phyloP scores from a whole-genome alignment of 176 grass and related monocot species.

The Metroxylon sagu region DNA sequence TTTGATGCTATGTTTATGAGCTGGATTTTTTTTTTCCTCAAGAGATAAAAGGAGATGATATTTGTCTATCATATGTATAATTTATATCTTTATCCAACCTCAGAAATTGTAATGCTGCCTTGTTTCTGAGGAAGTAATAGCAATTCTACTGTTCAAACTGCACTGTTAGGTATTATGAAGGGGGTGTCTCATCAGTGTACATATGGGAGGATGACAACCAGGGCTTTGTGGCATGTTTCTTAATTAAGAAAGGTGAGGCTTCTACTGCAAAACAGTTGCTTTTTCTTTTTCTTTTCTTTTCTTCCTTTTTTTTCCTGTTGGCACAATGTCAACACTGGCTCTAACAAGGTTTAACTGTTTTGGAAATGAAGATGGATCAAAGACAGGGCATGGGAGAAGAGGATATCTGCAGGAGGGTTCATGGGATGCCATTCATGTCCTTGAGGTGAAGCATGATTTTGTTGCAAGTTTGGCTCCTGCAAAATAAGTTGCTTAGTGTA shows the following conservation, averaged over 20 bases:
- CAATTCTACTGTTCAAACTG: slow-evolving; percentile 4
- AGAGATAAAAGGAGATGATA: too few relatives aligned
- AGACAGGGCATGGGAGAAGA: slow-evolving; percentile 57
- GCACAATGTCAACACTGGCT: not conserved
- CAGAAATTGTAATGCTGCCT: not conserved
- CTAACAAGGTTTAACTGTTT: slow-evolving; percentile 3
- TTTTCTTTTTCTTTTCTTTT: too few relatives aligned
- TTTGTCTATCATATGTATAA: not conserved
- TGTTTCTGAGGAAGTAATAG: not conserved
- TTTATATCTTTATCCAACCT: too few relatives aligned
- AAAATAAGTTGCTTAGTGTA: too few relatives aligned
- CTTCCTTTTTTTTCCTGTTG: not conserved
- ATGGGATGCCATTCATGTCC: slow-evolving; percentile 97
- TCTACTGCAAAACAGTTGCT: too few relatives aligned
- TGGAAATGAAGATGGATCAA: slow-evolving; percentile 56
- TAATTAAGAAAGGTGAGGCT: slow-evolving; percentile 79
- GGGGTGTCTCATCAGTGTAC: slow-evolving; percentile 92
- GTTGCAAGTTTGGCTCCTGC: too few relatives aligned
- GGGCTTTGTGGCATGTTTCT: slow-evolving; percentile 87
- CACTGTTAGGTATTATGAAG: slow-evolving; percentile 89
- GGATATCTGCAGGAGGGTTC: slow-evolving; percentile 82
- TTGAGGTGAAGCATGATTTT: slow-evolving; percentile 45
- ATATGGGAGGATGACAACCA: slow-evolving; percentile 82
- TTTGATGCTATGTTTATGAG: too few relatives aligned
- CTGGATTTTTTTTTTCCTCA: too few relatives aligned